phyloP scores from a whole-genome alignment of 139 green algal genomes.

The Axilococcus clingmanii region DNA sequence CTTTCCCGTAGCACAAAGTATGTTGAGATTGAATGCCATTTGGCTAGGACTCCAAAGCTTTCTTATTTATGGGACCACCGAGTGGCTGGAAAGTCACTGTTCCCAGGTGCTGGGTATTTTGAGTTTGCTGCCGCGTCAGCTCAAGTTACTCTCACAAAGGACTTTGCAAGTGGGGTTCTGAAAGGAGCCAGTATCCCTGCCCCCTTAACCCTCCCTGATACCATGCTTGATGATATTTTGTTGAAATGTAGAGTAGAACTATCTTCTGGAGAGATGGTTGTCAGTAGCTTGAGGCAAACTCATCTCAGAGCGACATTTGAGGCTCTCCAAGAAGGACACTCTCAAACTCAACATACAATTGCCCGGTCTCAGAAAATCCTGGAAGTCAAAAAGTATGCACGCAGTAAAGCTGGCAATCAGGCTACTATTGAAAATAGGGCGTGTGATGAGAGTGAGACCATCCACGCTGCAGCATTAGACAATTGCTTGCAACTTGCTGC shows the following conservation, averaged over 20 bases:
- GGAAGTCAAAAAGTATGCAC: too few species aligned
- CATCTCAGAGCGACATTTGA: not conserved
- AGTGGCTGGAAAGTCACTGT: slow-evolving; percentile 39
- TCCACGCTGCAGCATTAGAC: slow-evolving; percentile 50
- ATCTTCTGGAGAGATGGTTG: not conserved
- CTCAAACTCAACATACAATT: too few species aligned
- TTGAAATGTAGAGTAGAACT: not conserved
- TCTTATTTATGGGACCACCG: slow-evolving; percentile 63
- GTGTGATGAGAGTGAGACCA: not conserved
- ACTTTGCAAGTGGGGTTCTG: not conserved
- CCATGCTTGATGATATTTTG: slow-evolving; percentile 3
- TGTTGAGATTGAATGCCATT: slow-evolving; percentile 8
- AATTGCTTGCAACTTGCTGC: slow-evolving; percentile 50
- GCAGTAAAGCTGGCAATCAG: too few species aligned
- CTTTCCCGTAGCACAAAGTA: not conserved
- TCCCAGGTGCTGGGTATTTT: slow-evolving; percentile 60
- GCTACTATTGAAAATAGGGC: slow-evolving; percentile 9
- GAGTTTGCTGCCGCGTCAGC: slow-evolving; percentile 40
- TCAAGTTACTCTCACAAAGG: not conserved
- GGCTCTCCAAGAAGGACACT: not conserved
- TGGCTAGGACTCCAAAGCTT: slow-evolving; percentile 19
- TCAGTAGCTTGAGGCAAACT: not conserved
- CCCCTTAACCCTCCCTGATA: slow-evolving; percentile 11
- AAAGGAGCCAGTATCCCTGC: slow-evolving; percentile 11
- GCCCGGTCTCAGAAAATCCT: too few species aligned